Conservation (phyloP, 768 basidiomycete genomes). For the Trametes cinnabarina region DNA sequence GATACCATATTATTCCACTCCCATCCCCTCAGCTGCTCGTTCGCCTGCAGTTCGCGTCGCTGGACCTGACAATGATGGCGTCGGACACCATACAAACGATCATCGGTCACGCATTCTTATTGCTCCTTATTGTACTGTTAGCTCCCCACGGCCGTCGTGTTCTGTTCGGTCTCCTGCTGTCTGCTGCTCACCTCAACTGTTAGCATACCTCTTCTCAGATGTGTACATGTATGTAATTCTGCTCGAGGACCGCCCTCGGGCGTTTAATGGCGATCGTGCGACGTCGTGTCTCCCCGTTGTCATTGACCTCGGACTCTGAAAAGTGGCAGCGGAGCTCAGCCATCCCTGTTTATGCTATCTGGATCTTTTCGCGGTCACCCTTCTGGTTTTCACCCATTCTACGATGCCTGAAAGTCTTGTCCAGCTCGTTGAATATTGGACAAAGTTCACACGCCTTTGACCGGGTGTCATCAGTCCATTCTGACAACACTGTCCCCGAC, state of each 20-base stretch:
- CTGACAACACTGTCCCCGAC: too few relatives aligned
- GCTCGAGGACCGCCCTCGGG: constrained; percentile 11
- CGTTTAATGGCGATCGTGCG: constrained; percentile 13
- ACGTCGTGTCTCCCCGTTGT: not conserved
- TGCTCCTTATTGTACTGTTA: constrained; percentile 25
- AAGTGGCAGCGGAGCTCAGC: too few relatives aligned
- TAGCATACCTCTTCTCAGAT: constrained; percentile 4
- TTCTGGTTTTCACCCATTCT: too few relatives aligned
- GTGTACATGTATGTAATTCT: constrained; percentile 20
- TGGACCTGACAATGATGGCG: constrained; percentile 18
- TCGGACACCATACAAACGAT: constrained; percentile 19
- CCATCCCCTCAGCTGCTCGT: not conserved
- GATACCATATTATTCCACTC: not conserved
- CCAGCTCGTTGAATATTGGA: too few relatives aligned
- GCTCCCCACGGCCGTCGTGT: constrained; percentile 6
- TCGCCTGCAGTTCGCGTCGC: not conserved
- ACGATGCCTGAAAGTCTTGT: too few relatives aligned
- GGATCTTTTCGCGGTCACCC: too few relatives aligned
- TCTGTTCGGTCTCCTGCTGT: not conserved
- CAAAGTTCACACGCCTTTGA: too few relatives aligned
- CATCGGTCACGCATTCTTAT: constrained; percentile 20
- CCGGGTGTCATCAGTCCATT: too few relatives aligned
- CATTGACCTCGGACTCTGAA: too few relatives aligned
- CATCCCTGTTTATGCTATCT: too few relatives aligned
- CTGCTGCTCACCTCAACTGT: constrained; percentile 3